Percentiles rank a stretch among this genome's conserved stretches.
Conservation (phyloP, 2,329 filamentous ascomycete species). For the Chaetomiaceae sp. region DNA sequence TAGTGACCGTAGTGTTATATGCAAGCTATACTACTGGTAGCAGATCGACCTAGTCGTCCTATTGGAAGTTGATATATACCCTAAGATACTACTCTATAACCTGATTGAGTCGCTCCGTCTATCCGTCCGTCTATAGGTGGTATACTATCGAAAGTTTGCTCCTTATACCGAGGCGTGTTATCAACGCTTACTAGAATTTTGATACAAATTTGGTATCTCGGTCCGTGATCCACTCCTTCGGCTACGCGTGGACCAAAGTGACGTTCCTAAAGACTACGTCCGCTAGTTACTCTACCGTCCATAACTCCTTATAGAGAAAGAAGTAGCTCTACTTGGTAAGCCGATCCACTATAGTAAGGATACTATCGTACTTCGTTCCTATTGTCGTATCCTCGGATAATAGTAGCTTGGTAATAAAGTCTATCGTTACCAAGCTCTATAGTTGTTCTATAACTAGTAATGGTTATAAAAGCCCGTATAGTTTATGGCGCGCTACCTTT, state of each 20-base stretch:
- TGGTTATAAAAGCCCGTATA: too few relatives aligned
- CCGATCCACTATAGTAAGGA: too few relatives aligned
- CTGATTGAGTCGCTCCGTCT: background rate
- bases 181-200: background rate
- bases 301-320: too few relatives aligned
- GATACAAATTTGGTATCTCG: background rate
- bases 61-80: background rate
- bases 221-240: background rate
- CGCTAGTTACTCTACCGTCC: background rate
- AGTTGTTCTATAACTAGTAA: too few relatives aligned
- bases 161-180: background rate
- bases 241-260: background rate
- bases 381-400: too few relatives aligned
- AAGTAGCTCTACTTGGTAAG: too few relatives aligned
- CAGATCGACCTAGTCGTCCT: too few relatives aligned
- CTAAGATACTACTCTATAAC: background rate
- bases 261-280: background rate
- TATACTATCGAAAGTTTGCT: conserved; percentile 14
- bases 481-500: too few relatives aligned
- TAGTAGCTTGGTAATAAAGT: too few relatives aligned
- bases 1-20: background rate
- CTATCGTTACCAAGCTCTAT: too few relatives aligned
- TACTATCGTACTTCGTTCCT: too few relatives aligned
- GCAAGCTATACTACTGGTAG: background rate
- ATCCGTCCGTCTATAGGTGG: conserved; percentile 1